Conservation (phyloP, 495 filamentous ascomycete species). For the Neurospora sp. region DNA sequence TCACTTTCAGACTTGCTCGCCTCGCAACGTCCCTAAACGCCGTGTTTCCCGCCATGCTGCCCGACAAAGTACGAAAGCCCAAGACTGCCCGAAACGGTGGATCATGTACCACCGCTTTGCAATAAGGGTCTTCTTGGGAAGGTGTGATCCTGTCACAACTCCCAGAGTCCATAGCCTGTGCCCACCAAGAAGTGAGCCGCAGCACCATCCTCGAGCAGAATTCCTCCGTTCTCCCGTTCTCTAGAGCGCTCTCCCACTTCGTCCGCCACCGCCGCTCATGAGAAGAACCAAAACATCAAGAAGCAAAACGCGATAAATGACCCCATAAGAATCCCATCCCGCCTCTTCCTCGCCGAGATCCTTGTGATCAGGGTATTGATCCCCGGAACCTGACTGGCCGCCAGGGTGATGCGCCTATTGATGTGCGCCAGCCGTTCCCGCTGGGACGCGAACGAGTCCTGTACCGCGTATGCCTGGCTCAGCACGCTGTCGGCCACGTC, state of each 20-base stretch:
- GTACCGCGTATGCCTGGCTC: slow-evolving; percentile 93
- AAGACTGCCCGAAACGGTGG: neutral
- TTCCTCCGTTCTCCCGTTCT: neutral
- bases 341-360: slow-evolving; percentile 90
- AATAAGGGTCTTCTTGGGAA: neutral
- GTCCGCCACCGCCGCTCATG: slow-evolving; percentile 32
- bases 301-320: slow-evolving; percentile 85
- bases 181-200: neutral
- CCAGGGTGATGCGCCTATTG: slow-evolving; percentile 76
- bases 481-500: slow-evolving; percentile 82
- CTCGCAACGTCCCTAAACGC: neutral
- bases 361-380: slow-evolving; percentile 87
- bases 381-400: slow-evolving; percentile 82
- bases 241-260: neutral
- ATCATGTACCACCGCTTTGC: neutral
- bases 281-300: slow-evolving; percentile 74
- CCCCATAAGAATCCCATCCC: slow-evolving; percentile 90
- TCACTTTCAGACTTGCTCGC: neutral
- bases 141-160: neutral
- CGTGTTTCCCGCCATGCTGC: neutral
- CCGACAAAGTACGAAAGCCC: neutral
- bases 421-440: slow-evolving; percentile 77
- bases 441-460: slow-evolving; percentile 82
- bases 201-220: neutral
- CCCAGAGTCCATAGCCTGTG: neutral